phyloP scores from a whole-genome alignment of 495 filamentous ascomycete genomes.

The Melanomma pulvis-pyrius region DNA sequence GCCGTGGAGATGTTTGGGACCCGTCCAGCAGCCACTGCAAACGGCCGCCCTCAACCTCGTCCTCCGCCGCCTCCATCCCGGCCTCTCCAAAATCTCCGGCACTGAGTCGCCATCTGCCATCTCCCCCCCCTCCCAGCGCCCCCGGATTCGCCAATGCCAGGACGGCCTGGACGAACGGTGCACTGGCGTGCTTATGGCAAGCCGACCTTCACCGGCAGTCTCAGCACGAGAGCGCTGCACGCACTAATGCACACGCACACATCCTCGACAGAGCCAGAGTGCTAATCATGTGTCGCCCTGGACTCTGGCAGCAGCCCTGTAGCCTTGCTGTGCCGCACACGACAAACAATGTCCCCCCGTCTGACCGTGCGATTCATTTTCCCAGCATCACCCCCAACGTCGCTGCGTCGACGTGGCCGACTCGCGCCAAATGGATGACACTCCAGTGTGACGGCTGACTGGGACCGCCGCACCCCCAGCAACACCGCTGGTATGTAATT shows the following conservation, averaged over 20 bases:
- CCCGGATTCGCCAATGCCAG: constrained; percentile 21
- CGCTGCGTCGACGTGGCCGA: constrained; percentile 30
- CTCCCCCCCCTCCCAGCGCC: not conserved
- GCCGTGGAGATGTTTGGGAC: constrained; percentile 13
- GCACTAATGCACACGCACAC: constrained; percentile 31
- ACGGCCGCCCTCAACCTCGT: not conserved
- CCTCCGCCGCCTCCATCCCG: not conserved
- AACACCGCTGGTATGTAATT: not conserved
- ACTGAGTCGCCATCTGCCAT: not conserved
- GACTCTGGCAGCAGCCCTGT: constrained; percentile 1
- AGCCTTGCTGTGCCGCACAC: constrained; percentile 21
- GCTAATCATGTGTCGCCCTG: constrained; percentile 13
- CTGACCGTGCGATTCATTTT: constrained; percentile 16
- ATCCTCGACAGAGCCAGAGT: not conserved
- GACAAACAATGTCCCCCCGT: constrained; percentile 6
- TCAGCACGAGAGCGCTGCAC: constrained; percentile 26
- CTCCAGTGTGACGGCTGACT: constrained; percentile 15
- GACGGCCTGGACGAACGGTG: constrained; percentile 25
- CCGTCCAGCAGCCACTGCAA: not conserved
- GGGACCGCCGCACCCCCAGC: constrained; percentile 1
- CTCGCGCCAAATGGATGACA: constrained; percentile 23
- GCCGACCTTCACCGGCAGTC: constrained; percentile 22
- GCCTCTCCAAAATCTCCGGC: constrained; percentile 7
- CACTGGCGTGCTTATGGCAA: constrained; percentile 21
- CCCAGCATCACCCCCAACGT: not conserved